These are phyloP conservation scores for Corylus heterophylla DNA, from an alignment of 306 rosid species.

Conservation along the genomic window DNA sequence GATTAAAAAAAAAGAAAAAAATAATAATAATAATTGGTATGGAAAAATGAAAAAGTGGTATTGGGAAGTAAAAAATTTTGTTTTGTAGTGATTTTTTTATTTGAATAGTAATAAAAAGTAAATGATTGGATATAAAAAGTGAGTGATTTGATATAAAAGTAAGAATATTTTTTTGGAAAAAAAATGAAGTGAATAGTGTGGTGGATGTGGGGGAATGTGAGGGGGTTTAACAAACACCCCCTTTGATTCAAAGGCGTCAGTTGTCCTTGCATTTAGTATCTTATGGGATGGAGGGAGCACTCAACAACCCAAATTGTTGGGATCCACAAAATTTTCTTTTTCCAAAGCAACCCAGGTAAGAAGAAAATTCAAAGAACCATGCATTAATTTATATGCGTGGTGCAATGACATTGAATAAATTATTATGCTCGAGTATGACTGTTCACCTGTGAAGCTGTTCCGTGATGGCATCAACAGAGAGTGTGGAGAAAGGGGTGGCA, in stretches of 20 bases:
- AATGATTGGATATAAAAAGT: too few species aligned
- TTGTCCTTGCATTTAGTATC: neutral
- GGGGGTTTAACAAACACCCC: too few species aligned
- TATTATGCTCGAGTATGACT: neutral
- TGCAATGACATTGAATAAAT: neutral
- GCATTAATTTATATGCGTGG: neutral
- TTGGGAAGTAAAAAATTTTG: too few species aligned
- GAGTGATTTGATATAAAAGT: too few species aligned
- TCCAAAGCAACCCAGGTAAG: neutral
- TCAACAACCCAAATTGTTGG: neutral
- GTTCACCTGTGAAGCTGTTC: slow-evolving; percentile 89
- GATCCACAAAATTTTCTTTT: neutral
- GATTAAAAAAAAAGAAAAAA: too few species aligned
- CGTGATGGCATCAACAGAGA: slow-evolving; percentile 72
- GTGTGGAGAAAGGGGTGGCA: slow-evolving; percentile 92
- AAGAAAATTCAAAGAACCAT: neutral
- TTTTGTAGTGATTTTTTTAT: too few species aligned
- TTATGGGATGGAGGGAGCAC: neutral
- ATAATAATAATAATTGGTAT: too few species aligned
- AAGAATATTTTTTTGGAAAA: too few species aligned
- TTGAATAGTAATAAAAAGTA: too few species aligned
- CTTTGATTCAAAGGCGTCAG: neutral
- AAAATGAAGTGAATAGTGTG: too few species aligned
- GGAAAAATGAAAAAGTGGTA: too few species aligned
- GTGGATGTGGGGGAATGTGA: too few species aligned